Evolutionary conservation across 768 basidiomycete genomes (phyloP).

Genomic region (Rhizopogon rudus): DNA sequence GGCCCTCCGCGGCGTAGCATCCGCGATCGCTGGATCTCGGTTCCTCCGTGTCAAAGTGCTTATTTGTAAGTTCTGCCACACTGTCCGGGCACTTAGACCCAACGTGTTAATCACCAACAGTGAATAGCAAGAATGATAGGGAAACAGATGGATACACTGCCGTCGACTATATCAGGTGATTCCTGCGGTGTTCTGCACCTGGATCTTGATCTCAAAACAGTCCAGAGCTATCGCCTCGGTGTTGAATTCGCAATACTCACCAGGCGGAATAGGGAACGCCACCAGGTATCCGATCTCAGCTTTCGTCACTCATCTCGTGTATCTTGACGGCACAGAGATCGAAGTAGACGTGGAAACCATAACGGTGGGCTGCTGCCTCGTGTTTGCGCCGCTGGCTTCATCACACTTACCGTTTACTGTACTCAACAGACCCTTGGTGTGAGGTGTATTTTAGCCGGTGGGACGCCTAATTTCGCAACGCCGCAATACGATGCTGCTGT

Average conservation of each 20-base stretch:
- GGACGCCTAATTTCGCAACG: conserved; percentile 16
- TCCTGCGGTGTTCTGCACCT: conserved; percentile 4
- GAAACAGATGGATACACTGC: conserved; percentile 87
- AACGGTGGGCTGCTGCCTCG: conserved; percentile 41
- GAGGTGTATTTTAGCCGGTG: conserved; percentile 47
- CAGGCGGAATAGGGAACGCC: conserved; percentile 54
- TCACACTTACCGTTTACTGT: background rate
- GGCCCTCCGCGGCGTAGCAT: conserved; percentile 74
- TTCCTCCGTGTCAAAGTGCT: conserved; percentile 76
- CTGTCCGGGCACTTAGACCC: background rate
- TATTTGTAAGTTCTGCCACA: conserved; percentile 51
- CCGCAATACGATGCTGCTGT: conserved; percentile 40
- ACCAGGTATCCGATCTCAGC: conserved; percentile 71
- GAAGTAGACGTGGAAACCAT: conserved; percentile 56
- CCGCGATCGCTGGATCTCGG: conserved; percentile 68
- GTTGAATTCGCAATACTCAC: conserved; percentile 55
- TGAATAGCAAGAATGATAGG: conserved; percentile 84
- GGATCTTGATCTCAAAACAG: conserved; percentile 6
- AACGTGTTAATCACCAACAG: conserved; percentile 34
- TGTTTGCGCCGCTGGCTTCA: background rate
- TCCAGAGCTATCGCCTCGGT: conserved; percentile 63
- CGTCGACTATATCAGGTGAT: conserved; percentile 75
- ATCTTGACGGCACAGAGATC: conserved; percentile 61
- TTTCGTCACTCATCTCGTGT: conserved; percentile 82
- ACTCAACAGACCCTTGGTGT: conserved; percentile 51